Evolutionary conservation across 305 asterid species (phyloP).

Genomic region (Fraxinus floribunda): DNA sequence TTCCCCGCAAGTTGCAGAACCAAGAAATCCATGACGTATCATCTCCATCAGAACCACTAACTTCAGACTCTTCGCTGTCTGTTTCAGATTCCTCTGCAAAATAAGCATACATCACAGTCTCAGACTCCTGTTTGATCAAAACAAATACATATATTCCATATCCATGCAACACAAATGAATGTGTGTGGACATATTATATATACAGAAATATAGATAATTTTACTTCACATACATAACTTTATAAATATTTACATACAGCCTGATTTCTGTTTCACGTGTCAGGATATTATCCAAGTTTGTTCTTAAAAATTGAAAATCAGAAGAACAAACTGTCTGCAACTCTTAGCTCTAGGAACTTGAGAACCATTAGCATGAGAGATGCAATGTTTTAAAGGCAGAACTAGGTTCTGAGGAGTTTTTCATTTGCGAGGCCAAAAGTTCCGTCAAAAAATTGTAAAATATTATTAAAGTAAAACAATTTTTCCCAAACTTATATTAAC

Average conservation of each 20-base stretch:
- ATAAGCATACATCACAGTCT: conserved; percentile 21
- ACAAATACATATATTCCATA: neutral
- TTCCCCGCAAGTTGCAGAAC: conserved; percentile 97
- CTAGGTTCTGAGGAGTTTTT: neutral
- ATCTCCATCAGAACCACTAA: conserved; percentile 95
- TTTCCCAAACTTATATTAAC: too few relatives aligned
- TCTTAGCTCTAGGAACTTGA: neutral
- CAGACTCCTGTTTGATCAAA: neutral
- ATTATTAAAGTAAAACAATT: neutral
- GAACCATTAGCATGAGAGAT: neutral
- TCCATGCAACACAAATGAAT: neutral
- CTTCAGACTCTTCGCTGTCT: conserved; percentile 94
- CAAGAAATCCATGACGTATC: conserved; percentile 98
- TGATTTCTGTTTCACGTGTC: neutral
- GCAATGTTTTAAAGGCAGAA: neutral
- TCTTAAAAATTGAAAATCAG: neutral
- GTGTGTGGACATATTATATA: neutral
- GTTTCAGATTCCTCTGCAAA: conserved; percentile 90
- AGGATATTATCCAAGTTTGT: neutral
- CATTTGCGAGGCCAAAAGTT: neutral
- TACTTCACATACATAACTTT: neutral
- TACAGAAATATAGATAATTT: neutral
- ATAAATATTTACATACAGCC: neutral
- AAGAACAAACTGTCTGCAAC: neutral
- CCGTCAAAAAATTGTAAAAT: neutral